These are phyloP conservation scores for Acorus calamus DNA, from an alignment of 106 monocot genomes.

Conservation along the genomic window DNA sequence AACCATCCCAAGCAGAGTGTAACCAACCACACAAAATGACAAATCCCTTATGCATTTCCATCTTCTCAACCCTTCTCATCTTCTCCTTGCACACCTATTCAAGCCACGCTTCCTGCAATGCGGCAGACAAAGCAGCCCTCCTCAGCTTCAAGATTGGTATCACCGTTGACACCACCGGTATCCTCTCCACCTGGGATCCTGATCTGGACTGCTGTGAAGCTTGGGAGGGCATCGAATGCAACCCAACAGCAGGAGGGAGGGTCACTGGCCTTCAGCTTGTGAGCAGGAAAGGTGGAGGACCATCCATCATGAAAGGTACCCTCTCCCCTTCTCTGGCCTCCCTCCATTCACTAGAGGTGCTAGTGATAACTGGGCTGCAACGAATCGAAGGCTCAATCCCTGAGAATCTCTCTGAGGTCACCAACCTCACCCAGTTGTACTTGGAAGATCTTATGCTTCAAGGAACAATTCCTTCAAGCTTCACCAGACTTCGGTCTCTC, in stretches of 20 bases:
- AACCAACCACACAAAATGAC: conserved; percentile 8
- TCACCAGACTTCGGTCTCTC: conserved; percentile 29
- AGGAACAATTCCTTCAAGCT: conserved; percentile 44
- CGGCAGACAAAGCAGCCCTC: conserved; percentile 51
- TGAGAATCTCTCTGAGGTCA: conserved; percentile 29
- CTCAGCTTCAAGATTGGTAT: conserved; percentile 66
- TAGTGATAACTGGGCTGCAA: conserved; percentile 65
- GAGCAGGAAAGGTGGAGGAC: conserved; percentile 5
- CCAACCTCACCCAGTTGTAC: conserved; percentile 64
- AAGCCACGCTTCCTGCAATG: conserved; percentile 22
- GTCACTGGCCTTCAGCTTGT: conserved; percentile 48
- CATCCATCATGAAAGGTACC: conserved; percentile 46
- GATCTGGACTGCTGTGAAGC: conserved; percentile 43
- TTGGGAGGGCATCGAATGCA: conserved; percentile 73
- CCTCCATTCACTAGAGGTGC: conserved; percentile 41
- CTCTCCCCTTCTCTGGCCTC: conserved; percentile 53
- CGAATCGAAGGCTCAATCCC: conserved; percentile 54
- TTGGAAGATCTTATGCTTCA: conserved; percentile 50
- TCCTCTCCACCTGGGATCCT: conserved; percentile 49
- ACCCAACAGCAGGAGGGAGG: conserved; percentile 39
- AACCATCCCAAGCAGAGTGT: neutral
- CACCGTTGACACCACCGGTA: conserved; percentile 51
- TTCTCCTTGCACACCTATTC: neutral
- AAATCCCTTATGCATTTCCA: conserved; percentile 1
- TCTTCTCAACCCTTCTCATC: neutral